Conservation (phyloP, 257 asterid genomes). For the Gentiana macrophylla region DNA sequence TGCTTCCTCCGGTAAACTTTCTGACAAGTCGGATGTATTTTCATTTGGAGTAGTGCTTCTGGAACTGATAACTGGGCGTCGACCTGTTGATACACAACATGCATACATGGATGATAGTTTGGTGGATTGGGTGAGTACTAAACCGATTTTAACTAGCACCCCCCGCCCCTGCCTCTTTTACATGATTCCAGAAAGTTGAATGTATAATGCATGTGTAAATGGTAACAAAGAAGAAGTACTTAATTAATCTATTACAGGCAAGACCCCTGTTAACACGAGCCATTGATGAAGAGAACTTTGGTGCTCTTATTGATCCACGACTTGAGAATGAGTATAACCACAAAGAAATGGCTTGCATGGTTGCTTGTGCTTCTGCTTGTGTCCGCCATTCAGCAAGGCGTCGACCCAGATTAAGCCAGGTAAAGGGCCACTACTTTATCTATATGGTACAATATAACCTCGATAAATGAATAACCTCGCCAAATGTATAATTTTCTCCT, state of each 20-base stretch:
- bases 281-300: constrained; percentile 61
- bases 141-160: neutral
- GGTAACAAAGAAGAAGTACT: neutral
- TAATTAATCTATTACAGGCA: constrained; percentile 36
- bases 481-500: too few species aligned
- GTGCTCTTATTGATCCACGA: constrained; percentile 42
- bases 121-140: constrained; percentile 73
- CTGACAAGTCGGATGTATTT: constrained; percentile 82
- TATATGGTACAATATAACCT: too few species aligned
- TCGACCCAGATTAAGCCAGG: constrained; percentile 92
- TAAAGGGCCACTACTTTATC: constrained; percentile 6
- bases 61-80: constrained; percentile 85
- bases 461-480: too few species aligned
- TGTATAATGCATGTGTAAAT: neutral
- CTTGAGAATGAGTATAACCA: constrained; percentile 31
- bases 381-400: constrained; percentile 85
- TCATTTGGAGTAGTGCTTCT: constrained; percentile 83
- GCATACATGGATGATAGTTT: constrained; percentile 66
- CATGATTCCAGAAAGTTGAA: neutral
- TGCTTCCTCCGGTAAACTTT: constrained; percentile 84
- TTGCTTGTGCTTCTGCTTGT: constrained; percentile 81
- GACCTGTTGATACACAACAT: constrained; percentile 51
- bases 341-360: constrained; percentile 70
- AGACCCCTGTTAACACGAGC: constrained; percentile 68
- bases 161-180: neutral